Conservation (phyloP, 768 basidiomycete genomes). For the Termitomyces sp. region DNA sequence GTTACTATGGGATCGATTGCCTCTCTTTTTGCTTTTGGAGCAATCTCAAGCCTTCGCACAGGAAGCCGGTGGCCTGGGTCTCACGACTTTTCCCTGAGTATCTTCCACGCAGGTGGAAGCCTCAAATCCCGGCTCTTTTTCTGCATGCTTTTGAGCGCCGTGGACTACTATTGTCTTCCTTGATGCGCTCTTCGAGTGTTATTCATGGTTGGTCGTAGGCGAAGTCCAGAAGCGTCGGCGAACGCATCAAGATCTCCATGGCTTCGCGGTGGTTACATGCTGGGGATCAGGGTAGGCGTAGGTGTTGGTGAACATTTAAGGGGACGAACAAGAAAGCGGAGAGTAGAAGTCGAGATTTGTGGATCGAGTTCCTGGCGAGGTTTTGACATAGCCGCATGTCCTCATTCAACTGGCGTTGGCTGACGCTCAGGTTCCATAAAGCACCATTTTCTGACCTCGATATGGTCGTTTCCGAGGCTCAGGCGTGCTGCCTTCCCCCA, state of each 20-base stretch:
- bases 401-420: conserved; percentile 7
- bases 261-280: conserved; percentile 34
- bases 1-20: conserved; percentile 5
- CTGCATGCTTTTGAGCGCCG: conserved; percentile 46
- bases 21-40: conserved; percentile 1
- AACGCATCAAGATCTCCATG: conserved; percentile 52
- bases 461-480: conserved; percentile 8
- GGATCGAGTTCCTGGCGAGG: conserved; percentile 11
- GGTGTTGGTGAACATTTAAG: conserved; percentile 14
- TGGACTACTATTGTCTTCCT: conserved; percentile 35
- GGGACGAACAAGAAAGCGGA: conserved; percentile 29
- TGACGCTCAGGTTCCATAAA: conserved; percentile 3
- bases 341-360: conserved; percentile 2
- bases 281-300: conserved; percentile 5
- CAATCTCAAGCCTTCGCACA: conserved; percentile 34
- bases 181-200: conserved; percentile 14
- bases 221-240: conserved; percentile 49
- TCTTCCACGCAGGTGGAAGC: conserved; percentile 13
- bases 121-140: conserved; percentile 54
- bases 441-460: conserved; percentile 1
- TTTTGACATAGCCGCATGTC: conserved; percentile 24
- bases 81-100: conserved; percentile 36
- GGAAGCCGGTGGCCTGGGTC: conserved; percentile 38
- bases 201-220: conserved; percentile 20
- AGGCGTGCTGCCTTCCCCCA: conserved; percentile 31